A percentile compares a stretch with the other conserved stretches of the same genome.
Evolutionary conservation across 2,329 filamentous ascomycete species (phyloP).

Genomic region (Fusarium sublunatum): DNA sequence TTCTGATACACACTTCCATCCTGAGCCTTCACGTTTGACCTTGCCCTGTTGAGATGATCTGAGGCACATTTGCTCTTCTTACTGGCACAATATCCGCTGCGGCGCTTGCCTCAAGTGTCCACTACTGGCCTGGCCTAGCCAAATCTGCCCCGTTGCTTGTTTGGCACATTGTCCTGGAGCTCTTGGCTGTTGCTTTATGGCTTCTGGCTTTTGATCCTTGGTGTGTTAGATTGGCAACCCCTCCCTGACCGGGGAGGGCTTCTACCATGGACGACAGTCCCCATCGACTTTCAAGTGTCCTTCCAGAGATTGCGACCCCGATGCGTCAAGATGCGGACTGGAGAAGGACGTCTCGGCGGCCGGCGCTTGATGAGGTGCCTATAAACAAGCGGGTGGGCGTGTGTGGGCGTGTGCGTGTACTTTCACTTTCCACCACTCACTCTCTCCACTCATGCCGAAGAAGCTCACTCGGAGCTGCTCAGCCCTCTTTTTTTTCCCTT

Average conservation of each 20-base stretch:
- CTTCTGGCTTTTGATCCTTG: slow-evolving; percentile 22
- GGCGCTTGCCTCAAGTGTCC: slow-evolving; percentile 37
- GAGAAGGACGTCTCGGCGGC: slow-evolving; percentile 39
- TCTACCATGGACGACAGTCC: slow-evolving; percentile 24
- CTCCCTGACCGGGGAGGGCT: slow-evolving; percentile 27
- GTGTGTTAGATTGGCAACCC: slow-evolving; percentile 25
- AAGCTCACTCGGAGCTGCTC: slow-evolving; percentile 38
- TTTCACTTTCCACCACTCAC: slow-evolving; percentile 36
- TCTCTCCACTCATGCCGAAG: slow-evolving; percentile 37
- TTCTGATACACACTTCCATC: slow-evolving; percentile 56
- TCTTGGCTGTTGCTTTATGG: slow-evolving; percentile 25
- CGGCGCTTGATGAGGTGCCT: slow-evolving; percentile 46
- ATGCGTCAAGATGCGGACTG: slow-evolving; percentile 35
- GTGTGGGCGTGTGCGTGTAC: slow-evolving; percentile 41
- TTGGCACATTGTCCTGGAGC: slow-evolving; percentile 7
- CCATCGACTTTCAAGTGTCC: slow-evolving; percentile 23
- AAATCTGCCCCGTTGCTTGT: slow-evolving; percentile 17
- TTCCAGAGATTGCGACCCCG: slow-evolving; percentile 19
- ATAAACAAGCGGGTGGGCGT: slow-evolving; percentile 43
- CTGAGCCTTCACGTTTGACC: slow-evolving; percentile 21
- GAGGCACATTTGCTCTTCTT: slow-evolving; percentile 56
- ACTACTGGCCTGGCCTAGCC: slow-evolving; percentile 32
- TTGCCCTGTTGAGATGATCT: slow-evolving; percentile 56
- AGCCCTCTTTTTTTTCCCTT: slow-evolving; percentile 39
- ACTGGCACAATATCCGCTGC: slow-evolving; percentile 41